Evolutionary conservation across 495 filamentous ascomycete genomes (phyloP).

Genomic region (Cladorrhinum samala): DNA sequence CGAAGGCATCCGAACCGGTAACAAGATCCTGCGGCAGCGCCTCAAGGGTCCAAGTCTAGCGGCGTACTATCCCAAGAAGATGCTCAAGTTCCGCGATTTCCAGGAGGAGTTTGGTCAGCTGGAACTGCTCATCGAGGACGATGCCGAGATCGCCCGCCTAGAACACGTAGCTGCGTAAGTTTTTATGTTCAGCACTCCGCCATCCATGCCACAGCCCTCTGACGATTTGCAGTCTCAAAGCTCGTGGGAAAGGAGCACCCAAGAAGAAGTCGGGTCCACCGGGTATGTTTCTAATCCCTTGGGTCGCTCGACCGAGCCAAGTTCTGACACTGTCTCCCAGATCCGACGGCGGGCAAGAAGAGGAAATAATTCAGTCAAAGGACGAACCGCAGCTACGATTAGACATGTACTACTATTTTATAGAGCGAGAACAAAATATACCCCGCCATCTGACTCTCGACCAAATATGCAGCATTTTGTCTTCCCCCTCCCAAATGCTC

Average conservation of each 20-base stretch:
- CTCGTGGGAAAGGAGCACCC: slow-evolving; percentile 79
- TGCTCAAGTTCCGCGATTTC: slow-evolving; percentile 63
- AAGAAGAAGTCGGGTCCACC: slow-evolving; percentile 77
- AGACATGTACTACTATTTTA: slow-evolving; percentile 16
- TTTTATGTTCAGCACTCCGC: neutral
- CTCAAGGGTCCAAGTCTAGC: slow-evolving; percentile 70
- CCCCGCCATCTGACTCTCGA: slow-evolving; percentile 3
- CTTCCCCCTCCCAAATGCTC: neutral
- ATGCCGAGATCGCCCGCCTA: slow-evolving; percentile 70
- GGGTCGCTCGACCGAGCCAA: neutral
- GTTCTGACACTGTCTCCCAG: slow-evolving; percentile 17
- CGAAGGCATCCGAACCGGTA: slow-evolving; percentile 67
- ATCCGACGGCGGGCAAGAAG: slow-evolving; percentile 15
- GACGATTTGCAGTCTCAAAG: slow-evolving; percentile 52
- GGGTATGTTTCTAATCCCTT: slow-evolving; percentile 43
- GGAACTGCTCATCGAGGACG: slow-evolving; percentile 60
- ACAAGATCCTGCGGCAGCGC: slow-evolving; percentile 80
- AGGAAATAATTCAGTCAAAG: slow-evolving; percentile 15
- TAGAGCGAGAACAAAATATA: slow-evolving; percentile 21
- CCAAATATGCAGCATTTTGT: neutral
- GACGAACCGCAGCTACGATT: neutral
- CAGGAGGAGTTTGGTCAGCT: slow-evolving; percentile 50
- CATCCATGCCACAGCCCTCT: slow-evolving; percentile 5
- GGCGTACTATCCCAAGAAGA: slow-evolving; percentile 77
- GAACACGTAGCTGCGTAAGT: slow-evolving; percentile 59